A percentile compares a stretch with the other conserved stretches of the same genome.
Evolutionary conservation across 805 yeast species (phyloP).

Genomic region (Saccharomycopsis sp.): DNA sequence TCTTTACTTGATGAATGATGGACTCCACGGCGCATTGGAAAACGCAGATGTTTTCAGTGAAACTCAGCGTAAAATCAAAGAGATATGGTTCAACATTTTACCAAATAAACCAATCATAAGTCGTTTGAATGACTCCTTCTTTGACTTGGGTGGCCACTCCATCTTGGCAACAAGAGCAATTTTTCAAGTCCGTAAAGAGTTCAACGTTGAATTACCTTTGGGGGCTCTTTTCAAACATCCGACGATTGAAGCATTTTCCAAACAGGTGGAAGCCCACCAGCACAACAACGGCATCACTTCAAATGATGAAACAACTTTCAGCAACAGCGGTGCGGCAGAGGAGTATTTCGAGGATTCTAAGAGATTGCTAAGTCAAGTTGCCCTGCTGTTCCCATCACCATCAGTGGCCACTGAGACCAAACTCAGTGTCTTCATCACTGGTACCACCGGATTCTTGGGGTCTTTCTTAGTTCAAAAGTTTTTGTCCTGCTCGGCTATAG

Average conservation of each 20-base stretch:
- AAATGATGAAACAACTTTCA: slow-evolving; percentile 28
- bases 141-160: slow-evolving; percentile 97
- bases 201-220: slow-evolving; percentile 75
- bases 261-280: slow-evolving; percentile 48
- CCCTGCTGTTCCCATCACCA: slow-evolving; percentile 37
- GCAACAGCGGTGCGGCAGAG: too few relatives aligned
- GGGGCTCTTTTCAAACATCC: slow-evolving; percentile 88
- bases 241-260: slow-evolving; percentile 70
- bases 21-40: slow-evolving; percentile 28
- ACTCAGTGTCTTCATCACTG: slow-evolving; percentile 76
- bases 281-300: slow-evolving; percentile 35
- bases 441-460: slow-evolving; percentile 95
- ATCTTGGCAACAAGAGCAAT: slow-evolving; percentile 96
- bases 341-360: slow-evolving; percentile 73
- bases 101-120: slow-evolving; percentile 79
- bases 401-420: slow-evolving; percentile 28
- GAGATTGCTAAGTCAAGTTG: slow-evolving; percentile 35
- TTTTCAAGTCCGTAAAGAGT: slow-evolving; percentile 73
- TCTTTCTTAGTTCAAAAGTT: slow-evolving; percentile 77
- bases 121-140: slow-evolving; percentile 77
- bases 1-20: slow-evolving; percentile 22
- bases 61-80: slow-evolving; percentile 60
- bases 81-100: slow-evolving; percentile 76
- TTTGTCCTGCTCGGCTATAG: slow-evolving; percentile 42
- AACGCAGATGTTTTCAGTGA: slow-evolving; percentile 49